phyloP scores from a whole-genome alignment of 306 rosid species.

The Quercus mongolica region DNA sequence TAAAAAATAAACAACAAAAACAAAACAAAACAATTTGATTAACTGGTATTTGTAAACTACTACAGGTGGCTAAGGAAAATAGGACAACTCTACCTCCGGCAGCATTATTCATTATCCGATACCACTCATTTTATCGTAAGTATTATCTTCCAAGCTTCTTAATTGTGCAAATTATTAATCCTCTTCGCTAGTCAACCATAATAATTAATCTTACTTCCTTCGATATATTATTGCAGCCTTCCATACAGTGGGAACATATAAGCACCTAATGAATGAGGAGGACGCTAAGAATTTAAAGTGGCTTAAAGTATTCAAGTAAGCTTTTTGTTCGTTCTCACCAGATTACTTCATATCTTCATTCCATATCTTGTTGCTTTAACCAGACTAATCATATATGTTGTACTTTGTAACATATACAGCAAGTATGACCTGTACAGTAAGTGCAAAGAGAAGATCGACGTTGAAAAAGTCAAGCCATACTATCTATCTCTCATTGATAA shows the following conservation, averaged over 20 bases:
- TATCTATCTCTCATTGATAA: constrained; percentile 68
- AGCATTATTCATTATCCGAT: constrained; percentile 62
- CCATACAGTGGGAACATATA: constrained; percentile 52
- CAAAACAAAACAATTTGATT: not conserved
- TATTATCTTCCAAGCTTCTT: not conserved
- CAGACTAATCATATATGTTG: not conserved
- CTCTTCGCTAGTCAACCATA: not conserved
- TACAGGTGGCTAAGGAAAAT: constrained; percentile 67
- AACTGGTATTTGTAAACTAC: not conserved
- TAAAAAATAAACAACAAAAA: no score
- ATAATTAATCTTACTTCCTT: not conserved
- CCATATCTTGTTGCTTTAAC: no score
- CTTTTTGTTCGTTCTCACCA: not conserved
- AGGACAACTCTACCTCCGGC: constrained; percentile 45
- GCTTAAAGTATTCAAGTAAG: constrained; percentile 60
- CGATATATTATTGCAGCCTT: constrained; percentile 35
- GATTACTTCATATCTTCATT: not conserved
- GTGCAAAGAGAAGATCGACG: constrained; percentile 63
- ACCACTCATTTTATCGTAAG: constrained; percentile 67
- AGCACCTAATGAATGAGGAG: constrained; percentile 55
- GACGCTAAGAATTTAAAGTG: constrained; percentile 58
- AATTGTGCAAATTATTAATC: not conserved
- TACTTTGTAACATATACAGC: constrained; percentile 32
- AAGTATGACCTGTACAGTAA: constrained; percentile 88
- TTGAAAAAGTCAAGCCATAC: constrained; percentile 69